Evolutionary conservation across 495 filamentous ascomycete species (phyloP).

Genomic region (Aspergillus diversus): DNA sequence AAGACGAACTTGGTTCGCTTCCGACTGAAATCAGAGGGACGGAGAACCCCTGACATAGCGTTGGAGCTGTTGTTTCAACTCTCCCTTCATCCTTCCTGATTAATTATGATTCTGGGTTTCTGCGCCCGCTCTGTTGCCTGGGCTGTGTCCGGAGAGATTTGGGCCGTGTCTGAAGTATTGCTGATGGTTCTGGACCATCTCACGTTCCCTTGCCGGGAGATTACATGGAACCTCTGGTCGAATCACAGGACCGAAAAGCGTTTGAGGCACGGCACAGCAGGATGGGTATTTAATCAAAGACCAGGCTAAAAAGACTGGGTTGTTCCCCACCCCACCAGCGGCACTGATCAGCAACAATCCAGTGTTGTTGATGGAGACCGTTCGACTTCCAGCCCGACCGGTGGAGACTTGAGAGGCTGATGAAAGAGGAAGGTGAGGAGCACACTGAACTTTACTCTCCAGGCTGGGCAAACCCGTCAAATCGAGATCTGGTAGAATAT

Average conservation of each 20-base stretch:
- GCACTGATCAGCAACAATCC: no score
- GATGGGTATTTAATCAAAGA: slow-evolving; percentile 14
- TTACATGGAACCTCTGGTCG: slow-evolving; percentile 21
- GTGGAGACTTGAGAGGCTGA: slow-evolving; percentile 8
- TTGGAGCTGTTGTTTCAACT: slow-evolving; percentile 14
- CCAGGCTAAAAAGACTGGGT: slow-evolving; percentile 1
- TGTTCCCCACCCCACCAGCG: slow-evolving; percentile 7
- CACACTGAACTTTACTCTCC: neutral
- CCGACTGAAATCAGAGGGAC: neutral
- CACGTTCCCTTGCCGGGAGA: slow-evolving; percentile 30
- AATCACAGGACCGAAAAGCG: slow-evolving; percentile 22
- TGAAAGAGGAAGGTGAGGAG: neutral
- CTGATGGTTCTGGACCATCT: slow-evolving; percentile 23
- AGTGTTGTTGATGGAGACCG: neutral
- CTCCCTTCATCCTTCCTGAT: slow-evolving; percentile 5
- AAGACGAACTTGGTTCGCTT: neutral
- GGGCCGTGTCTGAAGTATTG: slow-evolving; percentile 19
- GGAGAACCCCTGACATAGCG: slow-evolving; percentile 1
- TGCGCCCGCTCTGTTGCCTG: neutral
- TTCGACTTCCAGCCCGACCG: neutral
- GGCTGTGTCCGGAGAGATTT: slow-evolving; percentile 9
- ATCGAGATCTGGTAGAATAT: no score
- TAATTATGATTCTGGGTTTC: neutral
- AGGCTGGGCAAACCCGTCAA: neutral
- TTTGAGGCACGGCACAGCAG: slow-evolving; percentile 22